Evolutionary conservation across 495 filamentous ascomycete genomes (phyloP).

Genomic region (Aspergillus saccharolyticus): DNA sequence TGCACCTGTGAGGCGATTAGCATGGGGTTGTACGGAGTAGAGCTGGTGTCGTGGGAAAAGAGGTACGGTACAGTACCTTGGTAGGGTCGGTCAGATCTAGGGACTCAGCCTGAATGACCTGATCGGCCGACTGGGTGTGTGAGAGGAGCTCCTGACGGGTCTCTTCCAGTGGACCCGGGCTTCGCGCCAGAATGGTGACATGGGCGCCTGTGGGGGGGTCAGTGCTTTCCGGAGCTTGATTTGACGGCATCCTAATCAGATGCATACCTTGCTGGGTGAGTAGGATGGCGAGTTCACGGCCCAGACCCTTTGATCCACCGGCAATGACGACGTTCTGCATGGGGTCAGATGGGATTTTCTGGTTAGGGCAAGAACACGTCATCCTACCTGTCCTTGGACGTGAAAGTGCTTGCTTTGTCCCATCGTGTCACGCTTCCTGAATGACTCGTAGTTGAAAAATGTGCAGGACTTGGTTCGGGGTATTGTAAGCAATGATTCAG

Average conservation of each 20-base stretch:
- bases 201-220: constrained; percentile 1
- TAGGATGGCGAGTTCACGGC: constrained; percentile 2
- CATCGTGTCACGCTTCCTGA: background rate
- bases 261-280: background rate
- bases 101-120: constrained; percentile 8
- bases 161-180: background rate
- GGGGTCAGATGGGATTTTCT: background rate
- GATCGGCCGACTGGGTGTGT: background rate
- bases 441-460: too few species aligned
- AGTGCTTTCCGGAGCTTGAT: background rate
- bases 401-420: background rate
- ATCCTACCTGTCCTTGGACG: background rate
- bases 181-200: constrained; percentile 1
- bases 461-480: too few species aligned
- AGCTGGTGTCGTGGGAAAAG: too few species aligned
- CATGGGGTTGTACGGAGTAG: background rate
- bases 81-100: constrained; percentile 16
- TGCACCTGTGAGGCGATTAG: constrained; percentile 1
- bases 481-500: background rate
- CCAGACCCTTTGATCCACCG: constrained; percentile 10
- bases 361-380: background rate
- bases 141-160: background rate
- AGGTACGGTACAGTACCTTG: constrained; percentile 1
- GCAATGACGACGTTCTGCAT: constrained; percentile 6
- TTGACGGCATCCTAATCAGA: background rate